Conservation (phyloP, 805 yeast genomes). For the Ogataea saltuana region DNA sequence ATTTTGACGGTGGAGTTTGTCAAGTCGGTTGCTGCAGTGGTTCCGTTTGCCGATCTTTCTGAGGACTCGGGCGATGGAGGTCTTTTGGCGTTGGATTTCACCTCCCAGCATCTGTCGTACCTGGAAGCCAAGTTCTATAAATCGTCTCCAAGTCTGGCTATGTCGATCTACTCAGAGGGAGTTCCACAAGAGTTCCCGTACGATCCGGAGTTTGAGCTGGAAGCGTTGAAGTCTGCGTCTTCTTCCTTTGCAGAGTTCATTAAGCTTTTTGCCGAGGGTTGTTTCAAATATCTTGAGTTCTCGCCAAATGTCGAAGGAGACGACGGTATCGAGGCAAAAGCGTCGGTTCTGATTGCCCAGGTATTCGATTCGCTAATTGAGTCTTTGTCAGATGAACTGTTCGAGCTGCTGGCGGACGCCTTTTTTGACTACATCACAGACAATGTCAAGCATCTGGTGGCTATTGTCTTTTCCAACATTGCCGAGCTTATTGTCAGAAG, state of each 20-base stretch:
- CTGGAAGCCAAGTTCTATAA: conserved; percentile 46
- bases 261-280: conserved; percentile 53
- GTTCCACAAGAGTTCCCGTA: conserved; percentile 36
- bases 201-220: conserved; percentile 48
- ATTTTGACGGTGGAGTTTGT: conserved; percentile 66
- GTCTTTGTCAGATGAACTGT: conserved; percentile 59
- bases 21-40: conserved; percentile 66
- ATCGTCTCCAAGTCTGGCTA: conserved; percentile 28
- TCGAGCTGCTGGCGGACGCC: conserved; percentile 44
- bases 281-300: conserved; percentile 67
- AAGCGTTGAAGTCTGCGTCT: conserved; percentile 72
- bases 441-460: conserved; percentile 58
- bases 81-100: conserved; percentile 50
- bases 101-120: conserved; percentile 60
- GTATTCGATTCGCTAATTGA: conserved; percentile 53
- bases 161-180: conserved; percentile 22
- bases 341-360: conserved; percentile 37
- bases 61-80: conserved; percentile 44
- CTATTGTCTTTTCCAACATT: conserved; percentile 68
- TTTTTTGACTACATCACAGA: conserved; percentile 60
- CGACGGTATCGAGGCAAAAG: conserved; percentile 51
- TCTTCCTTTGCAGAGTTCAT: conserved; percentile 65
- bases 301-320: conserved; percentile 59
- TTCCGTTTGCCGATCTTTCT: conserved; percentile 68
- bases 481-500: conserved; percentile 71